Evolutionary conservation across 805 yeast species (phyloP).

Genomic region (Schizosaccharomyces pombe): DNA sequence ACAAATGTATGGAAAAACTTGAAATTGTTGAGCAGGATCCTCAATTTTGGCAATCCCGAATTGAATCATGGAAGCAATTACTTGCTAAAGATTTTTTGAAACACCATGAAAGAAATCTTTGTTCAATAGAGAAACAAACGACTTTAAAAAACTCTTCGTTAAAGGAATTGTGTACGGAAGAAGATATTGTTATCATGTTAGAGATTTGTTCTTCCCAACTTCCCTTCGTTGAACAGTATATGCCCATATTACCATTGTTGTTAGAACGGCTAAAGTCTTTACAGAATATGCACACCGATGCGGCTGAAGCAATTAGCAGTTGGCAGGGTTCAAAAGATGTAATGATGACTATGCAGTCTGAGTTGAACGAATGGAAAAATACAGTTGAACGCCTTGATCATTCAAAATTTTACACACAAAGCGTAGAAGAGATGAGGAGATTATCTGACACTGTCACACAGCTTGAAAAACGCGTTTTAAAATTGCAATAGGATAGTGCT

Average conservation of each 20-base stretch:
- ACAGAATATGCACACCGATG: not conserved
- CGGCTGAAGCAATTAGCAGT: not conserved
- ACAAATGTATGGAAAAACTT: not conserved
- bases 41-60: not conserved
- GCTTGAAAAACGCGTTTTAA: no score
- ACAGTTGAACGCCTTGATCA: not conserved
- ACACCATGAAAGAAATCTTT: not conserved
- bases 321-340: not conserved
- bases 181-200: not conserved
- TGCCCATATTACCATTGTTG: not conserved
- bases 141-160: not conserved
- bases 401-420: no score
- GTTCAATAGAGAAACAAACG: not conserved
- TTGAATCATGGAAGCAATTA: not conserved
- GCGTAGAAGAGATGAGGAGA: no score
- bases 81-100: no score
- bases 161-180: not conserved
- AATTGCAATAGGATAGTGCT: no score
- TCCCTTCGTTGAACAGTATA: not conserved
- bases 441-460: not conserved
- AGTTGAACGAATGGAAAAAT: not conserved
- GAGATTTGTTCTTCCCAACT: not conserved
- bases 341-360: not conserved
- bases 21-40: not conserved
- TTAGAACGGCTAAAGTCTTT: not conserved